Conservation (phyloP, 2,329 filamentous ascomycete genomes). For the Penicillium sp. region DNA sequence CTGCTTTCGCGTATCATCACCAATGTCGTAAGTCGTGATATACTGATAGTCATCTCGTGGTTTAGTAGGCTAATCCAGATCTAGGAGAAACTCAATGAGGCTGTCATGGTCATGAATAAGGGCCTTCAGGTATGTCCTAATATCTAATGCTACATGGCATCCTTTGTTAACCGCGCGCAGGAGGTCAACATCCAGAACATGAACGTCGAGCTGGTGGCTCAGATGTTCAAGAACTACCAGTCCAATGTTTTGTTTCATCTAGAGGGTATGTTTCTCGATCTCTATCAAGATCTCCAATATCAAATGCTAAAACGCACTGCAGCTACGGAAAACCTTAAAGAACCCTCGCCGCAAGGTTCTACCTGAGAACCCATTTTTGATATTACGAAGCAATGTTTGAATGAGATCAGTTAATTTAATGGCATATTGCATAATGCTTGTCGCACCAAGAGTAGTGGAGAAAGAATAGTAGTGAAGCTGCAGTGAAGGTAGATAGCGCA, state of each 20-base stretch:
- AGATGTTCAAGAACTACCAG: conserved; percentile 99
- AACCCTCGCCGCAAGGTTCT: conserved; percentile 54
- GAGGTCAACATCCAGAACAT: conserved; percentile 99
- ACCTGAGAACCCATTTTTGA: not conserved
- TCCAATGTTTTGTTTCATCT: conserved; percentile 96
- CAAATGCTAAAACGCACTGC: conserved; percentile 2
- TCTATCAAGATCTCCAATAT: not conserved
- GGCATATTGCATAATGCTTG: not conserved
- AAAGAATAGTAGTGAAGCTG: not conserved
- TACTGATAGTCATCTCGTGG: not conserved
- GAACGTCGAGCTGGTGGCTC: conserved; percentile 95
- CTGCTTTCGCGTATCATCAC: conserved; percentile 93
- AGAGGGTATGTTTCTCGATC: conserved; percentile 66
- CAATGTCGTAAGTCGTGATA: conserved; percentile 73
- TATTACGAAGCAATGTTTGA: conserved; percentile 34
- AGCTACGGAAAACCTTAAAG: conserved; percentile 83
- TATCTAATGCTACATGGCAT: not conserved
- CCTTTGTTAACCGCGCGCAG: conserved; percentile 46
- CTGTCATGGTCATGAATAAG: conserved; percentile 89
- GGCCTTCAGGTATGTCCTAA: conserved; percentile 67
- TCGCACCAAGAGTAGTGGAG: too few relatives aligned
- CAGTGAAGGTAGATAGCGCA: not conserved
- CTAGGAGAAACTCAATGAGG: conserved; percentile 96
- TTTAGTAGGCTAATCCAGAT: not conserved
- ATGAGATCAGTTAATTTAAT: not conserved